Conservation (phyloP, 2,329 filamentous ascomycete species). For the Penicillium sp. region DNA sequence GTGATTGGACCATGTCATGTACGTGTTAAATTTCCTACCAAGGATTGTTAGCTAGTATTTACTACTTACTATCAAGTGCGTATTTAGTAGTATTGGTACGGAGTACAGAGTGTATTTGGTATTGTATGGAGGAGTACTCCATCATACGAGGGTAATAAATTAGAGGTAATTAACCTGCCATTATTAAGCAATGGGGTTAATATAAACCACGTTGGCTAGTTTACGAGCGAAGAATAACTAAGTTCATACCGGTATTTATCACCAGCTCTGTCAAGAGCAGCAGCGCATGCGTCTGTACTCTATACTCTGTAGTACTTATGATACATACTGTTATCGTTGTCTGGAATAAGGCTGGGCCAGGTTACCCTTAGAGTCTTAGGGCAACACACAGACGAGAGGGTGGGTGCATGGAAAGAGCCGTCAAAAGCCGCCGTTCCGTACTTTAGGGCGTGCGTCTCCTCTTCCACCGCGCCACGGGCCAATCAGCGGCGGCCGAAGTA, state of each 20-base stretch:
- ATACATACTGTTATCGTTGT: no score
- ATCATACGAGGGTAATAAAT: background rate
- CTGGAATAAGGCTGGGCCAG: no score
- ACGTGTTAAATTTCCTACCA: background rate
- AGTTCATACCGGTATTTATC: no score
- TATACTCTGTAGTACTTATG: no score
- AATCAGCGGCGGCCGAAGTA: background rate
- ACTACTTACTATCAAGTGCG: background rate
- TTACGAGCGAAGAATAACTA: no score
- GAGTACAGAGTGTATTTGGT: no score
- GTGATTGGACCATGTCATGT: background rate
- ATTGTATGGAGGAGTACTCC: no score
- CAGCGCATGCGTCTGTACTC: no score
- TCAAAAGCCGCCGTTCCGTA: conserved; percentile 6
- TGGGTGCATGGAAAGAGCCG: background rate
- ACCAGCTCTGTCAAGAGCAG: no score
- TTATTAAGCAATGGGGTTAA: background rate
- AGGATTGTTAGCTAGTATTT: background rate
- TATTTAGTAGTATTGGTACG: background rate
- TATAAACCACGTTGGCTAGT: background rate
- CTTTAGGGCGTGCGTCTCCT: conserved; percentile 3
- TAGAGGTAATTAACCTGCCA: background rate
- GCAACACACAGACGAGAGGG: no score
- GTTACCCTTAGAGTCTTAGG: no score
- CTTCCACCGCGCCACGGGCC: background rate